Conservation (phyloP, 441 rosid species). For the Pelargonium australe region DNA sequence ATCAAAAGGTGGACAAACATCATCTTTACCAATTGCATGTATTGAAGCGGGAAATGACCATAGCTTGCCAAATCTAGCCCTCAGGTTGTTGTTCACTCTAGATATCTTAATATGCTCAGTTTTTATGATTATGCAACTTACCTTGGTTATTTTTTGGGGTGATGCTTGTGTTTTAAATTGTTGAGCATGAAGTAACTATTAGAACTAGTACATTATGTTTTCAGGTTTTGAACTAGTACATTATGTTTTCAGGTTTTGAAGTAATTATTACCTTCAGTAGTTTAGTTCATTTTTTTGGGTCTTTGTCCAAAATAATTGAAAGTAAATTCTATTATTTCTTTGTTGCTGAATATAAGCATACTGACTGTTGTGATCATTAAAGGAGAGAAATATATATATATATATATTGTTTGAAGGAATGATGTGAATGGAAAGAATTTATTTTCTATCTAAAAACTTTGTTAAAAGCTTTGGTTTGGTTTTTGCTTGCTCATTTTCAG, state of each 20-base stretch:
- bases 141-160: not conserved
- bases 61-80: conserved; percentile 80
- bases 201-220: not conserved
- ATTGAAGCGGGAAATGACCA: conserved; percentile 87
- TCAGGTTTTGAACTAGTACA: no score
- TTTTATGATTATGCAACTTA: not conserved
- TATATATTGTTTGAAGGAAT: not conserved
- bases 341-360: no score
- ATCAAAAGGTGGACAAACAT: conserved; percentile 57
- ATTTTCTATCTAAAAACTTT: not conserved
- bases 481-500: not conserved
- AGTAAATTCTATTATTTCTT: no score
- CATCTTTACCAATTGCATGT: conserved; percentile 80
- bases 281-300: no score
- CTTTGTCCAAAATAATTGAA: no score
- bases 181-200: not conserved
- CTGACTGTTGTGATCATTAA: no score
- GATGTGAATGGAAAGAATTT: not conserved
- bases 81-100: conserved; percentile 50
- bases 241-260: no score
- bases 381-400: no score
- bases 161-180: not conserved
- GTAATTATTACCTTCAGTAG: no score
- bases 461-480: conserved; percentile 6
- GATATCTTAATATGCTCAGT: conserved; percentile 18